phyloP scores from a whole-genome alignment of 2,329 filamentous ascomycete genomes.

The Ophiostoma sp. region DNA sequence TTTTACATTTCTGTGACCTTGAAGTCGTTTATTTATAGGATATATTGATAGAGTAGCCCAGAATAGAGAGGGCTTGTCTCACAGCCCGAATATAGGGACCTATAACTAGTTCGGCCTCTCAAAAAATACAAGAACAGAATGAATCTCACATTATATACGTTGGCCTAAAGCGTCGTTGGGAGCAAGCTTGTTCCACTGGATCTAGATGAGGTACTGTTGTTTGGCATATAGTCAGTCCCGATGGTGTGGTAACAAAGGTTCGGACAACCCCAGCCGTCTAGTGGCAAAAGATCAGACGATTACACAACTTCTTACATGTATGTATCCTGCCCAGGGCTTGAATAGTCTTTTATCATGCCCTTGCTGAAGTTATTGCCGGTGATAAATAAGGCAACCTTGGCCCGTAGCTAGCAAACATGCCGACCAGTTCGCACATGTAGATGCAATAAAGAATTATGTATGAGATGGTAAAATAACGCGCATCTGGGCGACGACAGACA shows the following conservation, averaged over 20 bases:
- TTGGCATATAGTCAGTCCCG: neutral
- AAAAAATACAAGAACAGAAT: too few relatives aligned
- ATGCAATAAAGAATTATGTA: too few relatives aligned
- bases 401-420: conserved; percentile 55
- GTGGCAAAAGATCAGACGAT: neutral
- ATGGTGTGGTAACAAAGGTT: neutral
- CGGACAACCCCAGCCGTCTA: neutral
- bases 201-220: neutral
- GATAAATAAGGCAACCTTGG: conserved; percentile 64
- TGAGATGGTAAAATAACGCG: too few relatives aligned
- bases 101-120: neutral
- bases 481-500: neutral
- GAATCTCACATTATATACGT: neutral
- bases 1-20: too few relatives aligned
- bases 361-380: conserved; percentile 53
- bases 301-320: neutral
- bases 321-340: neutral
- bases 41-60: neutral
- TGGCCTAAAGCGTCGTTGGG: neutral
- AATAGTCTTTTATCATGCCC: conserved; percentile 31
- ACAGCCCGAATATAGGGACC: neutral
- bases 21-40: too few relatives aligned
- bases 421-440: conserved; percentile 57
- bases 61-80: neutral
- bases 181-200: neutral